phyloP scores from a whole-genome alignment of 306 rosid genomes.

The Castanea crenata region DNA sequence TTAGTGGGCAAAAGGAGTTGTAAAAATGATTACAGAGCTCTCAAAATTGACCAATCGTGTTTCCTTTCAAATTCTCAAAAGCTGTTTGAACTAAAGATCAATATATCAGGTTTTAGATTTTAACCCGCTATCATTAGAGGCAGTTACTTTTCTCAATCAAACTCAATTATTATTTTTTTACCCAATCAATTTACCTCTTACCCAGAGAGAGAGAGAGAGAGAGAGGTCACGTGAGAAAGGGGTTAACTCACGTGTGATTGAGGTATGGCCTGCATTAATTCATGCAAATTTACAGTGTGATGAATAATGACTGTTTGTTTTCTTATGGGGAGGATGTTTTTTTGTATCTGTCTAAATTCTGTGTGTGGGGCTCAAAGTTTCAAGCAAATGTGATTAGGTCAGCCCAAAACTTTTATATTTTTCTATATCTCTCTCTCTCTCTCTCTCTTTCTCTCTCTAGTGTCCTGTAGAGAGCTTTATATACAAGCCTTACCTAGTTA shows the following conservation, averaged over 20 bases:
- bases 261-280: conserved; percentile 37
- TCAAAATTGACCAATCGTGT: conserved; percentile 27
- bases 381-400: conserved; percentile 37
- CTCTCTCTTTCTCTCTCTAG: not conserved
- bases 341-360: conserved; percentile 52
- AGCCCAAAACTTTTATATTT: not conserved
- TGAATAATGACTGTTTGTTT: conserved; percentile 52
- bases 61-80: conserved; percentile 24
- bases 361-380: conserved; percentile 34
- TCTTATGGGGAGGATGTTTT: conserved; percentile 53
- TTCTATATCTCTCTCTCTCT: conserved; percentile 6
- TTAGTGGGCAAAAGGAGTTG: not conserved
- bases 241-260: conserved; percentile 35
- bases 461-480: conserved; percentile 38
- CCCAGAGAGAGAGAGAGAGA: not conserved
- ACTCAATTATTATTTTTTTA: not conserved
- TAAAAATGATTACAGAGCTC: conserved; percentile 20
- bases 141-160: conserved; percentile 5
- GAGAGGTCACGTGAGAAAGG: conserved; percentile 33
- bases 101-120: conserved; percentile 10
- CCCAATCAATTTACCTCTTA: not conserved
- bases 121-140: not conserved
- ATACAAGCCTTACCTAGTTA: conserved; percentile 39
- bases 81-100: conserved; percentile 11
- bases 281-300: conserved; percentile 59